Conservation (phyloP, 169 alveolate genomes). For the Plasmodium vinckei region DNA sequence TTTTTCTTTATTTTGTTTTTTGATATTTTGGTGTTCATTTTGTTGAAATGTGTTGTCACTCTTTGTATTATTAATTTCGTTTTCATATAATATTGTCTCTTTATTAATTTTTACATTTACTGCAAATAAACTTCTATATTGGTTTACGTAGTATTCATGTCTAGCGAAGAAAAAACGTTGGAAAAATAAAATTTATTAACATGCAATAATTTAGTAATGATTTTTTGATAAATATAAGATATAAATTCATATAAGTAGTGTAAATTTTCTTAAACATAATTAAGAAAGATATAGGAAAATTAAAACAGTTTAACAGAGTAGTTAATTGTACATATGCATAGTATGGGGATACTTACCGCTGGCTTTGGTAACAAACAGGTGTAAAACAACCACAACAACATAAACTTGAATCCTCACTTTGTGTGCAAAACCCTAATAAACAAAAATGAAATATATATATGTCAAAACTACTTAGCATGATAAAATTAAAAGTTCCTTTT, state of each 20-base stretch:
- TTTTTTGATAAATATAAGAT: background rate
- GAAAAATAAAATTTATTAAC: background rate
- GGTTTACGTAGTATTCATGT: slow-evolving; percentile 58
- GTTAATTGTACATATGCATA: background rate
- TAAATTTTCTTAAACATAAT: background rate
- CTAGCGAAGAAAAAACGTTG: slow-evolving; percentile 1
- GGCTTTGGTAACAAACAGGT: slow-evolving; percentile 75
- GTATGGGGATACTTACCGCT: slow-evolving; percentile 9
- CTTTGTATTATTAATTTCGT: slow-evolving; percentile 27
- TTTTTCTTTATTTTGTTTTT: slow-evolving; percentile 17
- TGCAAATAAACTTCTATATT: slow-evolving; percentile 68
- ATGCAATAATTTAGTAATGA: too few relatives aligned
- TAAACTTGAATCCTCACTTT: slow-evolving; percentile 54
- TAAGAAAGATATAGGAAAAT: slow-evolving; percentile 5
- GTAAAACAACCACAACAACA: slow-evolving; percentile 74
- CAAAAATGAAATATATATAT: slow-evolving; percentile 1
- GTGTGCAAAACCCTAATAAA: slow-evolving; percentile 49
- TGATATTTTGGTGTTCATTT: background rate
- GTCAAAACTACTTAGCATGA: background rate
- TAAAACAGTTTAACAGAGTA: background rate
- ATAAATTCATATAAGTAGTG: background rate
- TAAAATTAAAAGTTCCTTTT: background rate
- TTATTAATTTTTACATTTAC: slow-evolving; percentile 51
- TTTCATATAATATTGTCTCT: slow-evolving; percentile 26
- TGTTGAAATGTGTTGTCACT: background rate